Percentiles rank a stretch among this genome's conserved stretches.
Conservation (phyloP, 768 basidiomycete species). For the Rhizopogon vinicolor region DNA sequence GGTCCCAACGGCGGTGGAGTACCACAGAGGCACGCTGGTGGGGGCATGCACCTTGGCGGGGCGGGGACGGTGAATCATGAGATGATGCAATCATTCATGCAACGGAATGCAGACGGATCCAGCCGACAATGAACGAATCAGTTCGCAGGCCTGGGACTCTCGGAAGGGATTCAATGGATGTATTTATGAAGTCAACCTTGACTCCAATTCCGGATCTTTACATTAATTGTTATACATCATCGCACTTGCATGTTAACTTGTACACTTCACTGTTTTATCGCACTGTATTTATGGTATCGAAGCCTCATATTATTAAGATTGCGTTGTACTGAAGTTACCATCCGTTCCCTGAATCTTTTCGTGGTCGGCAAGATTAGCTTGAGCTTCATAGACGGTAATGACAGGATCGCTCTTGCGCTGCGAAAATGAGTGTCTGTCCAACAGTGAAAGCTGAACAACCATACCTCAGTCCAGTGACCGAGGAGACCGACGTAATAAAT, state of each 20-base stretch:
- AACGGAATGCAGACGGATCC: slow-evolving; percentile 28
- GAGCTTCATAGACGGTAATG: slow-evolving; percentile 83
- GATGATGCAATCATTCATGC: slow-evolving; percentile 45
- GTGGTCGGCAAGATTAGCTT: slow-evolving; percentile 86
- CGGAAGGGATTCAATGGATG: too few relatives aligned
- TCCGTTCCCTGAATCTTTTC: slow-evolving; percentile 80
- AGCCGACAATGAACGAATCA: slow-evolving; percentile 13
- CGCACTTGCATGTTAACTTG: background rate
- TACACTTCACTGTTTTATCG: background rate
- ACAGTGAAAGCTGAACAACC: background rate
- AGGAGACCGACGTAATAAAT: slow-evolving; percentile 86
- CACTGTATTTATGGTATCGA: background rate
- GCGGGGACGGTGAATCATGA: slow-evolving; percentile 29
- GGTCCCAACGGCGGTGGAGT: background rate
- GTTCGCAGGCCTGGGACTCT: background rate
- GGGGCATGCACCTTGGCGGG: slow-evolving; percentile 19
- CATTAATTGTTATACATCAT: background rate
- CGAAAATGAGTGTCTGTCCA: background rate
- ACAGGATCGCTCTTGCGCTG: slow-evolving; percentile 77
- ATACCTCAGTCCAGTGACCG: slow-evolving; percentile 78
- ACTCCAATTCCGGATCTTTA: background rate
- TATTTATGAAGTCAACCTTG: background rate
- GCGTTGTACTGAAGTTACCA: slow-evolving; percentile 48
- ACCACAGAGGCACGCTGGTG: slow-evolving; percentile 6
- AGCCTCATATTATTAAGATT: slow-evolving; percentile 16